These are phyloP conservation scores for Tylopilus sp. DNA, from an alignment of 1,284 basidiomycete species.

Conservation along the genomic window DNA sequence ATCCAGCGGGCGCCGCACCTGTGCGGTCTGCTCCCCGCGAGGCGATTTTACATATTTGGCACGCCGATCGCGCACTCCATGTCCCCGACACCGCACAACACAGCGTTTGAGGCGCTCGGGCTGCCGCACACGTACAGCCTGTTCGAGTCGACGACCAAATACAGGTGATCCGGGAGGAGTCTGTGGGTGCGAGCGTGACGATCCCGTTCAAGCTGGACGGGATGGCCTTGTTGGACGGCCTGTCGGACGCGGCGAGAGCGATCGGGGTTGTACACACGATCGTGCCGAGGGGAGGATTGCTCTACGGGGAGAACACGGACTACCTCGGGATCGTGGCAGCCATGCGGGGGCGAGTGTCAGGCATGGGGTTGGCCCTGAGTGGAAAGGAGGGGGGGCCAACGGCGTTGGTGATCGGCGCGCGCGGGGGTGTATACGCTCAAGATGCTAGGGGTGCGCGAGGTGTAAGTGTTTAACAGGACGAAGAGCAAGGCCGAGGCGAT, in stretches of 20 bases:
- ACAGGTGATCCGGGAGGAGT: constrained; percentile 63
- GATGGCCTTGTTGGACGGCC: constrained; percentile 71
- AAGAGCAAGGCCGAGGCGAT: constrained; percentile 67
- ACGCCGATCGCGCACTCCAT: constrained; percentile 86
- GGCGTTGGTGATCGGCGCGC: constrained; percentile 85
- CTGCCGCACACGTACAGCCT: constrained; percentile 79
- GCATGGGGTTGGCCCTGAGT: neutral
- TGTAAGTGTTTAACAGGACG: constrained; percentile 88
- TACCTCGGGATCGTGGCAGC: constrained; percentile 81
- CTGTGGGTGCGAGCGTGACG: constrained; percentile 95
- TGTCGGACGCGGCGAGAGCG: constrained; percentile 74
- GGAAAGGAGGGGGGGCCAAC: constrained; percentile 37
- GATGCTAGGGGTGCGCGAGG: constrained; percentile 59
- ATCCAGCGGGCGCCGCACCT: constrained; percentile 81
- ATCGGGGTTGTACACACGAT: constrained; percentile 96
- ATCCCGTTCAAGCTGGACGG: constrained; percentile 91
- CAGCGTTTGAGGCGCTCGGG: constrained; percentile 77
- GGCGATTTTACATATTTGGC: constrained; percentile 82
- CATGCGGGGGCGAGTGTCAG: constrained; percentile 39
- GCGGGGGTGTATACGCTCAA: constrained; percentile 85
- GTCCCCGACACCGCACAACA: constrained; percentile 93
- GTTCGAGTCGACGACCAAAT: constrained; percentile 78
- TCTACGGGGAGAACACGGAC: constrained; percentile 92
- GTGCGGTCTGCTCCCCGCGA: constrained; percentile 73
- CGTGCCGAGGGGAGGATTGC: constrained; percentile 50